Evolutionary conservation across 2,329 filamentous ascomycete genomes (phyloP).

Genomic region (Epichloe sp.): DNA sequence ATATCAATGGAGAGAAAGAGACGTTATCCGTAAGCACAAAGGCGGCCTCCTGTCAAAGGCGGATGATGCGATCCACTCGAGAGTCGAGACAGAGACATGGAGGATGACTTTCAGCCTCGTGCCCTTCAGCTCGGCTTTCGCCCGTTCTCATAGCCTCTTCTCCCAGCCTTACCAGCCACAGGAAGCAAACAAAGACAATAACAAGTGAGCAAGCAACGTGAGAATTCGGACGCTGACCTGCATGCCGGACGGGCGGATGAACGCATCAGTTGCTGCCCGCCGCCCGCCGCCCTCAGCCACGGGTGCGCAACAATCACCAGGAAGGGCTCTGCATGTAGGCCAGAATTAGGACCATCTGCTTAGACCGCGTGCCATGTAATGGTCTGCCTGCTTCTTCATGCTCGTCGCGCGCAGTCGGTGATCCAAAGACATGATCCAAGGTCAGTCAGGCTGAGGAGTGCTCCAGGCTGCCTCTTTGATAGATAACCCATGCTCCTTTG

Average conservation of each 20-base stretch:
- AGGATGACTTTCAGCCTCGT: constrained; percentile 1
- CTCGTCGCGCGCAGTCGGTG: not conserved
- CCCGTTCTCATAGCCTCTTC: not conserved
- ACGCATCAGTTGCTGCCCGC: not conserved
- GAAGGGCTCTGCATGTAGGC: not conserved
- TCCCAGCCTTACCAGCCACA: not conserved
- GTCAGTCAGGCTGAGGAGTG: not conserved
- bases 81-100: not conserved
- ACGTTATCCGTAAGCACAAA: not conserved
- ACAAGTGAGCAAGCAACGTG: not conserved
- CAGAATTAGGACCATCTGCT: constrained; percentile 6
- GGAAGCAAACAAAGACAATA: not conserved
- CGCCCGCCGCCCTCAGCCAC: constrained; percentile 3
- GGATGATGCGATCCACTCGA: not conserved
- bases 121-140: not conserved
- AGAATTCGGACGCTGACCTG: not conserved
- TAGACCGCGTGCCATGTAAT: constrained; percentile 5
- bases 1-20: not conserved
- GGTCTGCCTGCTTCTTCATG: constrained; percentile 1
- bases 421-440: not conserved
- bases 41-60: constrained; percentile 2
- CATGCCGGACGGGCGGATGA: not conserved
- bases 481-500: constrained; percentile 6
- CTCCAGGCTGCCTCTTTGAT: not conserved
- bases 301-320: not conserved